Percentiles rank a stretch among this genome's conserved stretches.
These are phyloP conservation scores for Astrothelium subdiscretum DNA, from an alignment of 495 filamentous ascomycete genomes.

Conservation along the genomic window DNA sequence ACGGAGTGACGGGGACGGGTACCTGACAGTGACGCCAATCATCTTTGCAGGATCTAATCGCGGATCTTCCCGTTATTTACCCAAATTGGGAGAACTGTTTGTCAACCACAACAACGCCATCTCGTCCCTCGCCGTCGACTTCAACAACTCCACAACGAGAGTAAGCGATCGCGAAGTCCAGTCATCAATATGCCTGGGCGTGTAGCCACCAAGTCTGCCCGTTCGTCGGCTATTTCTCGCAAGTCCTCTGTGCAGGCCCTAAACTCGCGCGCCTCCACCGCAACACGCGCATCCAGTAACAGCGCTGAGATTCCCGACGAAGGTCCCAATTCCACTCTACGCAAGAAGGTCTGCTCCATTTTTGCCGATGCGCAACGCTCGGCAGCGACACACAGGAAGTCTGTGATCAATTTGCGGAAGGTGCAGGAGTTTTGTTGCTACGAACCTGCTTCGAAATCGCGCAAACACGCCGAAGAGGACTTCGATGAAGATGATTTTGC, in stretches of 20 bases:
- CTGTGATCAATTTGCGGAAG: conserved; percentile 69
- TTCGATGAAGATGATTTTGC: conserved; percentile 81
- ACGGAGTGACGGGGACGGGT: too few relatives aligned
- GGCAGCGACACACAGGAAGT: conserved; percentile 79
- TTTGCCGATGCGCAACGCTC: conserved; percentile 83
- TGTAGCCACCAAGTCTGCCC: conserved; percentile 20
- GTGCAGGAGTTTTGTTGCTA: conserved; percentile 82
- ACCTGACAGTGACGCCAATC: background rate
- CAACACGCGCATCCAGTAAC: conserved; percentile 51
- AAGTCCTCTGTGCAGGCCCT: conserved; percentile 27
- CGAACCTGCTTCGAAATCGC: conserved; percentile 43
- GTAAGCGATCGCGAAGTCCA: background rate
- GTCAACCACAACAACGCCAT: conserved; percentile 5
- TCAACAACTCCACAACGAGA: too few relatives aligned
- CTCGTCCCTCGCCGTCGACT: background rate
- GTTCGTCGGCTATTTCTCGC: conserved; percentile 20
- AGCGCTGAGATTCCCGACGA: conserved; percentile 60
- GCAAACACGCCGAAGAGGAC: conserved; percentile 28
- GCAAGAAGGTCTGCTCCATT: conserved; percentile 62
- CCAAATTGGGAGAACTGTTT: background rate
- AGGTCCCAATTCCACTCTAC: conserved; percentile 55
- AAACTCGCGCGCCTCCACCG: conserved; percentile 19
- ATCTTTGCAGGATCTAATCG: background rate
- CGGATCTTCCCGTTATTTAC: background rate
- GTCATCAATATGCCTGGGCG: conserved; percentile 29